A percentile compares a stretch with the other conserved stretches of the same genome.
phyloP scores from a whole-genome alignment of 2,329 filamentous ascomycete genomes.

The Curvularia verruculosa region DNA sequence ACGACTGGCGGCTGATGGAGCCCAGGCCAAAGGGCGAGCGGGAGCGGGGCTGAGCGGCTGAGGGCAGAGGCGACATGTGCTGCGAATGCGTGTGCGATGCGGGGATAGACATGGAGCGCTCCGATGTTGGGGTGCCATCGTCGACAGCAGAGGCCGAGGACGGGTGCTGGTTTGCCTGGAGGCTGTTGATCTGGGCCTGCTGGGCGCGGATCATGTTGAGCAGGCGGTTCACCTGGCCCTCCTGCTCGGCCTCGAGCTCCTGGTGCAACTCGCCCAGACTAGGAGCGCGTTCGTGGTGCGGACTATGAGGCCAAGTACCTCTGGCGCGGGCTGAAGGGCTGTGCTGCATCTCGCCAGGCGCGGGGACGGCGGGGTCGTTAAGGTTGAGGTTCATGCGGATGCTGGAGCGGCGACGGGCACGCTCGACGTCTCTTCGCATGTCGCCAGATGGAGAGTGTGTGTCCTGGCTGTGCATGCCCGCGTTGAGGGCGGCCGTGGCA shows the following conservation, averaged over 20 bases:
- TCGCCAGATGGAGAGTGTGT: slow-evolving; percentile 59
- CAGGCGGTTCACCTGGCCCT: slow-evolving; percentile 79
- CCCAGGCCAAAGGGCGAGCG: slow-evolving; percentile 43
- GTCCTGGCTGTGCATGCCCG: slow-evolving; percentile 71
- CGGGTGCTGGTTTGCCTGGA: slow-evolving; percentile 54
- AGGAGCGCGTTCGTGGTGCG: slow-evolving; percentile 69
- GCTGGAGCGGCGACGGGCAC: slow-evolving; percentile 68
- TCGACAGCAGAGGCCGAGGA: slow-evolving; percentile 56
- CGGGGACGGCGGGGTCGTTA: slow-evolving; percentile 71
- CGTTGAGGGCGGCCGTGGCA: slow-evolving; percentile 78
- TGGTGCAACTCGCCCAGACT: slow-evolving; percentile 80
- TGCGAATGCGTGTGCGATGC: slow-evolving; percentile 24
- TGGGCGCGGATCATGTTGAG: slow-evolving; percentile 78
- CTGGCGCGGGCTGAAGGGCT: slow-evolving; percentile 43
- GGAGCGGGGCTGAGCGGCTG: slow-evolving; percentile 56
- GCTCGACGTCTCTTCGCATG: slow-evolving; percentile 48
- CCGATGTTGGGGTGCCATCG: slow-evolving; percentile 58
- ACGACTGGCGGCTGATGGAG: slow-evolving; percentile 54
- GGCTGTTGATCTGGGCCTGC: slow-evolving; percentile 70
- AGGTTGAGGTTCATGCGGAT: slow-evolving; percentile 75
- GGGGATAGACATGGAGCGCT: slow-evolving; percentile 54
- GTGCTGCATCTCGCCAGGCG: slow-evolving; percentile 71
- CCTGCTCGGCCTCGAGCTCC: slow-evolving; percentile 78
- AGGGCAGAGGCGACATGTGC: slow-evolving; percentile 47
- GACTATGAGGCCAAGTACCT: slow-evolving; percentile 54